Base-by-base conservation (phyloP, 73 alveolate genomes). In the Paraurostyla sp. region DNA sequence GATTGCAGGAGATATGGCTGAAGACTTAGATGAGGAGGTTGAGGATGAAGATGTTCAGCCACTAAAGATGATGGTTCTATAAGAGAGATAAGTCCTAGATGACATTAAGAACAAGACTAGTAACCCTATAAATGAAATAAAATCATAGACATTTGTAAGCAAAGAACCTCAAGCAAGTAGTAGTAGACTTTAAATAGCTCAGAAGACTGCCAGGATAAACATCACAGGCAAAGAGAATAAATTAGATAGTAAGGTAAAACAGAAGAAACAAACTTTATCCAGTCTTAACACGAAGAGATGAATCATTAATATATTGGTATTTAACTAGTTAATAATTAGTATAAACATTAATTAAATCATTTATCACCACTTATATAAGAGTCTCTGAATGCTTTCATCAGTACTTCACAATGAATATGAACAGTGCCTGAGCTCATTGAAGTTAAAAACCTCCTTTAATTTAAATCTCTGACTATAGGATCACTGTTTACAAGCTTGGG, bases 381-480 rank as follows among this genome's bases (percentile, higher is more conserved):
- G 25, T 89, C 95, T 35, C 71, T 46, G 40, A 81, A 89, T 0
- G 76, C 78, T 49, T 89, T 89, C 89, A 89, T 71, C 20, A 89
- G 40, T 9, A 81, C 95, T 18, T 89, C 95, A 30, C 95, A 89
- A 23, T 89, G 95, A n/a, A 89, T 89, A 71, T 89, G 83, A 4
- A 89, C 68, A 4, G 83, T 71, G 22, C 95, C 95, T 29, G 95
- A 89, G 63, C 89, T 63, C 83, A 89, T 65, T 0, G 95, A 60
- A 7, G 91, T 60, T 50, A 89, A 56, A 25, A 60, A 59, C 38
- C 88, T 75, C 51, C 95, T 60, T 41, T 58, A 18, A 48, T 59
- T 51, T 42, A 89, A 60, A 57, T 89, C 95, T 48, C 84, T 80
- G 22, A 86, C 76, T 46, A 89, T 43, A 7, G 92, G 92, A 25